Evolutionary conservation across 768 basidiomycete genomes (phyloP).

Genomic region (Phaeotremella fagi): DNA sequence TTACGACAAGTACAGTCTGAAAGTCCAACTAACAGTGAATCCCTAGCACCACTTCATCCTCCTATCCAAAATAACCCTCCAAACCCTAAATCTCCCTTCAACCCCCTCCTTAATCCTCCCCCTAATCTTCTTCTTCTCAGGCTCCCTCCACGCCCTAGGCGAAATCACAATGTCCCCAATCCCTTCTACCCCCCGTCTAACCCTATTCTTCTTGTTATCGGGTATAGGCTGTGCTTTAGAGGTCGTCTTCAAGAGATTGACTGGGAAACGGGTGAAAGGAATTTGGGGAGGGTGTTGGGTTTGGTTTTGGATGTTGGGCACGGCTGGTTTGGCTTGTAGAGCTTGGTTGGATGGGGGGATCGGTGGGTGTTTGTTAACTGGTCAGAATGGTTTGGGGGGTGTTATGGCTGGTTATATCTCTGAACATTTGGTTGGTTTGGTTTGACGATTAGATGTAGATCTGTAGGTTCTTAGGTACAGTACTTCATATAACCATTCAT

Average conservation of each 20-base stretch:
- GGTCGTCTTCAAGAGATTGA: slow-evolving; percentile 31
- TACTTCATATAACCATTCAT: too few relatives aligned
- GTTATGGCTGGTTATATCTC: not conserved
- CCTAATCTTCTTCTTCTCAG: slow-evolving; percentile 38
- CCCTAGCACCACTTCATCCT: slow-evolving; percentile 37
- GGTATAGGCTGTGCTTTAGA: slow-evolving; percentile 35
- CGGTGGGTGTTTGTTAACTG: slow-evolving; percentile 26
- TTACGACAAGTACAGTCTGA: not conserved
- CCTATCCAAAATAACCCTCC: slow-evolving; percentile 26
- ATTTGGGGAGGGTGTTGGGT: slow-evolving; percentile 35
- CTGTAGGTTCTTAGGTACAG: not conserved
- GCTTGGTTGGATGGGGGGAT: slow-evolving; percentile 39
- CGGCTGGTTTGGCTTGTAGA: slow-evolving; percentile 12
- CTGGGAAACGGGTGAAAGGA: slow-evolving; percentile 38
- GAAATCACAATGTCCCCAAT: slow-evolving; percentile 33
- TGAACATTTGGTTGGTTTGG: not conserved
- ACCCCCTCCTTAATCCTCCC: slow-evolving; percentile 15
- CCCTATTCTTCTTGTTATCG: slow-evolving; percentile 34
- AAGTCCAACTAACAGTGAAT: slow-evolving; percentile 1
- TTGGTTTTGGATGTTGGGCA: slow-evolving; percentile 24
- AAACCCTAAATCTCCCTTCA: slow-evolving; percentile 17
- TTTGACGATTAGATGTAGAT: not conserved
- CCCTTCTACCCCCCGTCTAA: slow-evolving; percentile 25
- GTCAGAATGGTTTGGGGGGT: not conserved
- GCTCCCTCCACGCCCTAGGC: slow-evolving; percentile 38